These are phyloP conservation scores for Exophiala sp. DNA, from an alignment of 2,329 filamentous ascomycete genomes.

Conservation along the genomic window DNA sequence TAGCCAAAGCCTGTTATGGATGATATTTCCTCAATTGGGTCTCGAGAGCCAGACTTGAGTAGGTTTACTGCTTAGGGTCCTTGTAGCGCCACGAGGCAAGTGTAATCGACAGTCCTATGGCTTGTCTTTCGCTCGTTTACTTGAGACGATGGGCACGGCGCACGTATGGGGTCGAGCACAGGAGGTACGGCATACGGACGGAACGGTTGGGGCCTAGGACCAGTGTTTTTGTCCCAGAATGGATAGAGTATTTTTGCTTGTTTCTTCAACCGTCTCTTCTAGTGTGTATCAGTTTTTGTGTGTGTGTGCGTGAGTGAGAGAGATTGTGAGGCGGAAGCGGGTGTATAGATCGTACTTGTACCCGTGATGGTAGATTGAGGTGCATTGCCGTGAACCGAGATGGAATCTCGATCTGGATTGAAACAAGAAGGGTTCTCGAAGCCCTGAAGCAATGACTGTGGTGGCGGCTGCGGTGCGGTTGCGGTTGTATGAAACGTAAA, in stretches of 20 bases:
- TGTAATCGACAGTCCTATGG: not conserved
- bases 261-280: not conserved
- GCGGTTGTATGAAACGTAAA: not conserved
- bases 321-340: not conserved
- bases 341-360: not conserved
- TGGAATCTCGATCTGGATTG: constrained; percentile 5
- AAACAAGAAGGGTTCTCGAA: constrained; percentile 18
- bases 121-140: not conserved
- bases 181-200: not conserved
- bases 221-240: no score
- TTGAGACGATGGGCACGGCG: constrained; percentile 1
- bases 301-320: not conserved
- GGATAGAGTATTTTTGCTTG: not conserved
- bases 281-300: not conserved
- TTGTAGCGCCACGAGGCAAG: constrained; percentile 8
- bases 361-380: not conserved
- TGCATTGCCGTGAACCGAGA: constrained; percentile 18
- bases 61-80: not conserved
- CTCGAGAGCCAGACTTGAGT: constrained; percentile 1
- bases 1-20: not conserved
- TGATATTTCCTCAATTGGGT: not conserved
- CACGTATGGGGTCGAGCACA: not conserved
- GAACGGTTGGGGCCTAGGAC: not conserved
- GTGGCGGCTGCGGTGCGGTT: not conserved
- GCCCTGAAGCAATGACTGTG: not conserved